Base-by-base conservation (phyloP, 225 moss, liverwort and hornwort species). In the Neckera pumila region DNA sequence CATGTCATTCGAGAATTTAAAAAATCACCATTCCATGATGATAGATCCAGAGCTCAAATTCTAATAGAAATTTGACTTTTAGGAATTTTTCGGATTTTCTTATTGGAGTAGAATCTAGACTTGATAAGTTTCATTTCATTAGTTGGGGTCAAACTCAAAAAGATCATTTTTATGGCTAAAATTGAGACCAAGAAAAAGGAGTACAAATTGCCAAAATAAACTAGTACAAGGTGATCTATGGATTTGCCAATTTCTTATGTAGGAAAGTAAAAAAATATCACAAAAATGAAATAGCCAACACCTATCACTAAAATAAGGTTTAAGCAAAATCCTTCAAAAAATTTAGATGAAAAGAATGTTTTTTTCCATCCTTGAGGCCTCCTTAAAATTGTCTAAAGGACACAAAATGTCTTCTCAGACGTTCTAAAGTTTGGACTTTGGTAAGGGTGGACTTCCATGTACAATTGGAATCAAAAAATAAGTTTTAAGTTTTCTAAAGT, bases 401-500 rank as follows among this genome's bases (percentile, higher is more conserved):
- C 0, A 17, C 3, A 6, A 73, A 73, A 30, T 3, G 2, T 45
- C 17, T 45, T 43, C 10, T 45, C 2, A 45, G 6, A 73, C 2
- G 0, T 30, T 45, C 17, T 0, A 45, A 0, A 11, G 11, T 30
- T 73, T 45, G 6, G 6, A 45, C 10, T 18, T 38, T 17, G 11
- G 1, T 45, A 17, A 56, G 0, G 7, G 4, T 31, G 1, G 19
- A 49, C 20, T 47, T 31, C 12, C 1, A 75, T 19, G 0, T 0
- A 12, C 0, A 2, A 0, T 47, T 3, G 0, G 0, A 33, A 11
- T 49, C 0, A 8, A 1, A 51, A 33, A 51, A 31, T 6, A 28
- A 47, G 0, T 74, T 70, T 31, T 0, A 11, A 73, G 2, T 17
- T 45, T 47, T 47, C 4, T 0, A 74, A 2, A 49, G 7, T 7